These are phyloP conservation scores for Cyanidiococcus yangmingshanensis DNA, from an alignment of 23 red algal species.

Conservation along the genomic window DNA sequence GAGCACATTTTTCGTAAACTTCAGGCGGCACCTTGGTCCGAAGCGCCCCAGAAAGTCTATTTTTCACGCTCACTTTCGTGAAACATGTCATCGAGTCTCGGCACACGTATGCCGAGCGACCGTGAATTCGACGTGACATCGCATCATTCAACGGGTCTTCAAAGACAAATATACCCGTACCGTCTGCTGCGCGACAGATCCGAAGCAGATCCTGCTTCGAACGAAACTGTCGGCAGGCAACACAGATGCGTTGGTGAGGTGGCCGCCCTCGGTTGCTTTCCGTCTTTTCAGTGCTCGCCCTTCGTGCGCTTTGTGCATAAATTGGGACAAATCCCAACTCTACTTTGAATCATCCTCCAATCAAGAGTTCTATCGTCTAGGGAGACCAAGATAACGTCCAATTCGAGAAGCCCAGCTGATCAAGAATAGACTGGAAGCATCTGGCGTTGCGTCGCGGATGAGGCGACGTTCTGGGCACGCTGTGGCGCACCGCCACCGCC, in stretches of 20 bases:
- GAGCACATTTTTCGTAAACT: neutral
- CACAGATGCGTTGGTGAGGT: neutral
- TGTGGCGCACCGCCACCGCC: too few species aligned
- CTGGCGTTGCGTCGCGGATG: too few species aligned
- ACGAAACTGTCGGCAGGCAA: neutral
- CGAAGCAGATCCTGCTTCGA: neutral
- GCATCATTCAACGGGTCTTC: neutral
- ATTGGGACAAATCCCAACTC: neutral
- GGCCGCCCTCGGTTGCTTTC: neutral
- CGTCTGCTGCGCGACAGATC: neutral
- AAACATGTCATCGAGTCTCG: neutral
- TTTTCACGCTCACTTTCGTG: neutral
- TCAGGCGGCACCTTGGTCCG: neutral
- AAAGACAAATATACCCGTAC: neutral
- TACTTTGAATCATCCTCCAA: too few species aligned
- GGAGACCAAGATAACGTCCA: too few species aligned
- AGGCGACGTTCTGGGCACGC: too few species aligned
- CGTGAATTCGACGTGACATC: neutral
- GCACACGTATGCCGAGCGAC: conserved; percentile 9
- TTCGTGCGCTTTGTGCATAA: neutral
- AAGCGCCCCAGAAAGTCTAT: neutral
- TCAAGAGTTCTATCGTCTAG: too few species aligned
- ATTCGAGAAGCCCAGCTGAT: too few species aligned
- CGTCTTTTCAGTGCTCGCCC: neutral
- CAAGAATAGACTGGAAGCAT: too few species aligned